A percentile compares a stretch with the other conserved stretches of the same genome.
Conservation (phyloP, 1,284 basidiomycete species). For the Austroboletus rostrupii region DNA sequence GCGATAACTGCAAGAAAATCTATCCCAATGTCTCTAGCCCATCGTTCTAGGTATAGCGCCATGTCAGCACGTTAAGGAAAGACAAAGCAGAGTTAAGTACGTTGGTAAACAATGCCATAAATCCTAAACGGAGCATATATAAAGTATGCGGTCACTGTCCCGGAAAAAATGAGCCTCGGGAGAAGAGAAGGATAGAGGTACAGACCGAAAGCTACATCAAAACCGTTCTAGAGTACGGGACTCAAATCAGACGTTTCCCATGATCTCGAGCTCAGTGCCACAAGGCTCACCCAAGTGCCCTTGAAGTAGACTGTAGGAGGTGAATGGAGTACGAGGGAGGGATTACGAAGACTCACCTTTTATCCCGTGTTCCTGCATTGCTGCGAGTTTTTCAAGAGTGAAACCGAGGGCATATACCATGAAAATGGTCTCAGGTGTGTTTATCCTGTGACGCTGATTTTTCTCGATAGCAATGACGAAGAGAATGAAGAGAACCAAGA, state of each 20-base stretch:
- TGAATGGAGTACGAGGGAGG: slow-evolving; percentile 20
- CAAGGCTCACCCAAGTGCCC: slow-evolving; percentile 67
- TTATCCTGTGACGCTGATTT: slow-evolving; percentile 58
- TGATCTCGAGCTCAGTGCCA: slow-evolving; percentile 10
- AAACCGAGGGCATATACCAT: slow-evolving; percentile 87
- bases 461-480: slow-evolving; percentile 83
- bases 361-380: slow-evolving; percentile 92
- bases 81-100: slow-evolving; percentile 33
- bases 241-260: slow-evolving; percentile 20
- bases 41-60: slow-evolving; percentile 38
- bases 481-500: slow-evolving; percentile 77
- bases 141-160: slow-evolving; percentile 69
- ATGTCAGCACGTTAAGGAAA: slow-evolving; percentile 6
- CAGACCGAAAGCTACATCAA: slow-evolving; percentile 81
- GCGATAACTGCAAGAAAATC: slow-evolving; percentile 78
- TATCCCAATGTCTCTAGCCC: slow-evolving; percentile 63
- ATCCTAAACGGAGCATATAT: slow-evolving; percentile 70
- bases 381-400: slow-evolving; percentile 86
- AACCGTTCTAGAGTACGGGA: slow-evolving; percentile 66
- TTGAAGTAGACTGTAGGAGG: slow-evolving; percentile 65
- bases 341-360: slow-evolving; percentile 45
- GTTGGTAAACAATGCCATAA: slow-evolving; percentile 60
- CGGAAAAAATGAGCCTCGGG: slow-evolving; percentile 14
- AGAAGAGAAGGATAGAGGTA: not conserved
- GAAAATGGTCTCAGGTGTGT: slow-evolving; percentile 65